Percentiles rank a stretch among this genome's conserved stretches.
Conservation (phyloP, 495 filamentous ascomycete genomes). For the Aspergillus olivimuriae region DNA sequence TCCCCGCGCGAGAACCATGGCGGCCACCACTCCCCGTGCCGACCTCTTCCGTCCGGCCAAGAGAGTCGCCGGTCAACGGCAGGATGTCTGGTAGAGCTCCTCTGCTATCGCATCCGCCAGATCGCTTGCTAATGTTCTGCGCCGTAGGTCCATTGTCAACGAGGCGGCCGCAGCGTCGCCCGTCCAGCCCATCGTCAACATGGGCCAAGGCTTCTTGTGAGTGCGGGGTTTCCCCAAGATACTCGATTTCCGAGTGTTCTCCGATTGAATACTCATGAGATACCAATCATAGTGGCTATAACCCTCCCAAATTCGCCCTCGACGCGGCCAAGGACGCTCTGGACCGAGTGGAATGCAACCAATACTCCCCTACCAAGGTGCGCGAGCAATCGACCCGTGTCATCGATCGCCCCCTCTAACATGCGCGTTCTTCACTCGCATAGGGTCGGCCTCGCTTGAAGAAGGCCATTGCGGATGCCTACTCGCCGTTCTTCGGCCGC, state of each 20-base stretch:
- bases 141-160: slow-evolving; percentile 82
- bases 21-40: slow-evolving; percentile 33
- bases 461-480: slow-evolving; percentile 86
- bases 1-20: slow-evolving; percentile 34
- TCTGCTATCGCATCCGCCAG: background rate
- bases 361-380: slow-evolving; percentile 91
- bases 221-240: slow-evolving; percentile 15
- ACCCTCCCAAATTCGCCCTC: slow-evolving; percentile 85
- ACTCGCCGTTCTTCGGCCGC: slow-evolving; percentile 76
- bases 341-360: slow-evolving; percentile 94
- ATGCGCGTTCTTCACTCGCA: slow-evolving; percentile 8
- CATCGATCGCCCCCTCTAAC: background rate
- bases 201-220: slow-evolving; percentile 93
- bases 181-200: slow-evolving; percentile 86
- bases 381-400: background rate
- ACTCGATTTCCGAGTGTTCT: too few species aligned
- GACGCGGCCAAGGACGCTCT: slow-evolving; percentile 86
- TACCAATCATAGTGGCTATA: slow-evolving; percentile 71
- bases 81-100: slow-evolving; percentile 81
- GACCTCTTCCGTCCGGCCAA: slow-evolving; percentile 64
- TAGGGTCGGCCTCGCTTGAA: slow-evolving; percentile 80
- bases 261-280: too few species aligned
- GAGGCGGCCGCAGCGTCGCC: slow-evolving; percentile 81
- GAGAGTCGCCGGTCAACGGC: slow-evolving; percentile 71
- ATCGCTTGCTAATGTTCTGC: slow-evolving; percentile 8